Evolutionary conservation across 306 rosid genomes (phyloP), one percentile per base, ranked within the genome.

Genomic region (Argentina anserina): DNA sequence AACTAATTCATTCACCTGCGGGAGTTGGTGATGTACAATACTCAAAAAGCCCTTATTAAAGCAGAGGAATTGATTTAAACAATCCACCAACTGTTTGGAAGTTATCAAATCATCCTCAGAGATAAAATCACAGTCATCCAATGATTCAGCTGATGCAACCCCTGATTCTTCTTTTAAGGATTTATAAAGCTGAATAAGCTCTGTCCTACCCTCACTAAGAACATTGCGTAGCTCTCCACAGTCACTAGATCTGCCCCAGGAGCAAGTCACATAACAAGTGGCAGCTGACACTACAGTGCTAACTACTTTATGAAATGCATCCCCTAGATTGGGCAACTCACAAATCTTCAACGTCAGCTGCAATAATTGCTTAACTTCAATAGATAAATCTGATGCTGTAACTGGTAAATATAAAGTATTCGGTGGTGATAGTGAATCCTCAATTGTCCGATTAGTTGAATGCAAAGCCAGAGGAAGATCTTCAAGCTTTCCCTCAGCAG

Each of bases 401-500:
- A 75, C 81, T 73, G 93, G 90, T 69, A 85, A 76, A 76, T 88
- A 87, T 77, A 95, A 81, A 71, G 85, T 86, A 42, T 75, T 88
- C 83, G 87, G 70, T 78, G 86, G 77, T 72, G 81, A 88, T 62
- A 83, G 65, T 12, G 87, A 82, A 58, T 88, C 93, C 76, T 88
- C 96, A 55, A 82, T 79, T 76, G 84, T 74, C 78, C 81, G 65
- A 81, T 70, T 83, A 78, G 82, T 73, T 76, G 97, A 88, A 79
- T 76, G 92, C 70, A 95, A 84, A 72, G 96, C 90, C 76, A 84
- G 80, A 63, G 97, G 97, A 75, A 95, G 90, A 71, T 95, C 97
- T 83, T 91, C 99, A 74, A 88, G 89, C 86, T 82, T 95, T 77
- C 93, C 97, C 77, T 84, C 96, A 33, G 89, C 79, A 77, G 96